Base-by-base conservation (phyloP, 306 rosid species). In the Ormosia emarginata region DNA sequence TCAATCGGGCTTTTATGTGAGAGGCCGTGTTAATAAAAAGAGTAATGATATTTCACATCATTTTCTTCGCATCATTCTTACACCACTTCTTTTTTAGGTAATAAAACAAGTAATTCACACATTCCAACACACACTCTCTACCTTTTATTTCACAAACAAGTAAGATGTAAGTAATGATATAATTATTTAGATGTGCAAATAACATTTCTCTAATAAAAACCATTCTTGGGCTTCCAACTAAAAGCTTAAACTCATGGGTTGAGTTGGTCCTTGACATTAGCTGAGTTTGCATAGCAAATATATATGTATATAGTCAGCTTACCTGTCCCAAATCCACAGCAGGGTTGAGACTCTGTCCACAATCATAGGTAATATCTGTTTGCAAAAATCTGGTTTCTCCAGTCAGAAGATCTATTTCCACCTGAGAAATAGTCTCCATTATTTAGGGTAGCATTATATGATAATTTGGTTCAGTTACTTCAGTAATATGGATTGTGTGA, bases 271-370 rank as follows among this genome's bases (percentile, higher is more conserved):
- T 33, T 34, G 47, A 71, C 3, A 49, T 6, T 13, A 47, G 8
- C 3, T 47, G 18, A 70, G 15, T 5, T 70, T 68, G 55, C 2
- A 17, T 11, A 14, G 5, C 24, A 15, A 64, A 36, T 18, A 24
- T 33, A 30, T 14, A 14, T 14, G 15, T 2, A 15, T 14, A 12
- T 36, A 29, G 18, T 8, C 37, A 10, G 13, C 68, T 59, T 64
- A 92, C 97, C 92, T 94, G 98, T 85, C 98, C 98, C 83, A 94
- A 86, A 89, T 94, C 97, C 53, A 92, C 97, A 8, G 97, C 97
- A 32, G 97, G 97, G 87, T 94, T 94, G 84, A 94, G 97, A 86
- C 97, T 92, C 85, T 89, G 91, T 72, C 97, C 97, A 85, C 97
- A 94, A 72, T 94, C 97, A 65, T 92, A 94, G 79, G 92, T 85